These are phyloP conservation scores for Macroventuria anomochaeta DNA, from an alignment of 2,329 filamentous ascomycete genomes.

Conservation along the genomic window DNA sequence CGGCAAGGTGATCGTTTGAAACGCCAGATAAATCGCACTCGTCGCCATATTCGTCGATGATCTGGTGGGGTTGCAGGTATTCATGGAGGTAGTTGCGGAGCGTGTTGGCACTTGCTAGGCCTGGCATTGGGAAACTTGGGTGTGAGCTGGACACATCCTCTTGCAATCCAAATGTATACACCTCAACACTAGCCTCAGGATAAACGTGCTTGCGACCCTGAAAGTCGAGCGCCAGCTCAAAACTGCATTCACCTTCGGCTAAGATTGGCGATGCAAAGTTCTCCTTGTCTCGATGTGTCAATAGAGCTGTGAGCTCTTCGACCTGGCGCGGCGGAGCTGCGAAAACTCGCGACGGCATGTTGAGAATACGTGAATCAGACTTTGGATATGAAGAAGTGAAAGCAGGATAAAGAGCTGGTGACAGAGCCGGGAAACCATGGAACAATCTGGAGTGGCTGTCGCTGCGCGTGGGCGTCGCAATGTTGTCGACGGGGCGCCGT, in stretches of 20 bases:
- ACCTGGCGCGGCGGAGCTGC: background rate
- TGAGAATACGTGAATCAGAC: background rate
- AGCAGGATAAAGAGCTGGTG: background rate
- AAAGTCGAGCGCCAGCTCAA: background rate
- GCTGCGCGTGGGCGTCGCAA: too few relatives aligned
- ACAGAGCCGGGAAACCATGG: background rate
- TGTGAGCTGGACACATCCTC: background rate
- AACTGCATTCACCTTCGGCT: background rate
- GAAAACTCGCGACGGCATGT: background rate
- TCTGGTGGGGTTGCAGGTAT: background rate
- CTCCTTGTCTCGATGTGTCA: background rate
- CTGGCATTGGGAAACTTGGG: constrained; percentile 1
- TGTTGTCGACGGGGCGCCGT: too few relatives aligned
- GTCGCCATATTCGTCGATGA: background rate
- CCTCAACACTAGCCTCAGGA: background rate
- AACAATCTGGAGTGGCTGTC: too few relatives aligned
- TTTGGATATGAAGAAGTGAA: background rate
- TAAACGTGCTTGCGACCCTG: background rate
- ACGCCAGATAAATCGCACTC: background rate
- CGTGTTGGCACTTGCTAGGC: background rate
- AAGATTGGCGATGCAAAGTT: background rate
- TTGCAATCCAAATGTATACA: background rate
- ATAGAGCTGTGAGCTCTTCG: background rate
- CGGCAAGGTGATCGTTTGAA: background rate
- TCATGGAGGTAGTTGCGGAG: constrained; percentile 5